A percentile compares a stretch with the other conserved stretches of the same genome.
phyloP scores from a whole-genome alignment of 768 basidiomycete species.

The Russula olivacea region DNA sequence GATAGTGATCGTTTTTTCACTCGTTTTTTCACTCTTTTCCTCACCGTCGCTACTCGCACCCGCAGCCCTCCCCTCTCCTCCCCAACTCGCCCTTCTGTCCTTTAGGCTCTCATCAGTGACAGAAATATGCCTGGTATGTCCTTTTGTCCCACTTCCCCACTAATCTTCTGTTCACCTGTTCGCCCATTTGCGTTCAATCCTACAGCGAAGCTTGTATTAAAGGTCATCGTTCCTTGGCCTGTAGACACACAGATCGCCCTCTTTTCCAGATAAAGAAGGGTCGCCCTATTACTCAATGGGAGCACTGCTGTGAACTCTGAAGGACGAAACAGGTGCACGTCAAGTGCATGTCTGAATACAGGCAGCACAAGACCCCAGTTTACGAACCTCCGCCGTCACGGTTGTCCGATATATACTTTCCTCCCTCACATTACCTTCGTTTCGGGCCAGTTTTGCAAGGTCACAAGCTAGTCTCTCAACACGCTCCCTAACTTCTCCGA shows the following conservation, averaged over 20 bases:
- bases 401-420: too few relatives aligned
- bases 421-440: too few relatives aligned
- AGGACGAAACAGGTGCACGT: conserved; percentile 77
- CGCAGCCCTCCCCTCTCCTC: too few relatives aligned
- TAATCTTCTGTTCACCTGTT: neutral
- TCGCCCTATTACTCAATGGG: conserved; percentile 85
- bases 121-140: conserved; percentile 67
- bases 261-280: conserved; percentile 95
- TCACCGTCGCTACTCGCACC: too few relatives aligned
- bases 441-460: too few relatives aligned
- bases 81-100: neutral
- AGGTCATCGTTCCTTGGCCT: conserved; percentile 87
- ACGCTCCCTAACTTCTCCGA: too few relatives aligned
- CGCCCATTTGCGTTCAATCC: conserved; percentile 21
- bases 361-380: too few relatives aligned
- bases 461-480: too few relatives aligned
- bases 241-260: conserved; percentile 79
- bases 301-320: conserved; percentile 74
- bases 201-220: conserved; percentile 87
- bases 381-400: too few relatives aligned
- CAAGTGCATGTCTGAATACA: conserved; percentile 78
- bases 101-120: conserved; percentile 65
- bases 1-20: too few relatives aligned
- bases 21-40: too few relatives aligned
- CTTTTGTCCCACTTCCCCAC: neutral